Base-by-base conservation (phyloP, 305 asterid species). In the Striga hermonthica region DNA sequence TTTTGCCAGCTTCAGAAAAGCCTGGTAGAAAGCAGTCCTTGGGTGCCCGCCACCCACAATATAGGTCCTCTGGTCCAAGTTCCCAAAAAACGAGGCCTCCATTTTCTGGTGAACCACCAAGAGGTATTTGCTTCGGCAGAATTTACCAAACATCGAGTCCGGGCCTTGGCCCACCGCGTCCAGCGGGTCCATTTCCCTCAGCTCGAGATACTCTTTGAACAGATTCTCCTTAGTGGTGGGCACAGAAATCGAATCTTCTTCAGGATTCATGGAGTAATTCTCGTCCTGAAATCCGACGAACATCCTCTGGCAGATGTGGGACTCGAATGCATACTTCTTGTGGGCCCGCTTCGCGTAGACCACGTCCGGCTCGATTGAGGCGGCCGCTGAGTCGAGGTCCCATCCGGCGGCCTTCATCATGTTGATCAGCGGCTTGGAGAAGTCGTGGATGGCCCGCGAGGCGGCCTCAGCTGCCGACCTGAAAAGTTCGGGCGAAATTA, bases 371-470 rank as follows among this genome's bases (percentile, higher is more conserved):
- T 90, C 97, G 1, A 93, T 85, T 65, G 99, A 88, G 79, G 82
- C 80, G 35, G 99, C 97, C 4, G 99, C 97, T 9, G 92, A 84
- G 78, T 93, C 99, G 66, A 93, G 96, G 79, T 93, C 99, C 99
- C 99, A 93, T 34, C 95, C 99, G 66, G 97, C 95, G 35, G 97
- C 99, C 79, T 93, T 93, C 99, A 93, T 90, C 99, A 93, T 88
- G 79, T 88, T 93, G 79, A 93, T 93, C 64, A 93, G 72, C 11
- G 99, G 99, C 78, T 93, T 93, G 63, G 99, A 93, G 62, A 93
- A 93, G 69, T 88, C 97, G 14, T 93, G 99, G 76, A 93, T 88
- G 74, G 97, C 90, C 70, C 73, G 78, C 60, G 79, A 93, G 72
- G 97, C 89, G 76, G 81, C 82, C 83, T 88, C 91, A 52, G 86